A percentile compares a stretch with the other conserved stretches of the same genome.
Evolutionary conservation across 108 stramenopile species (phyloP).

Genomic region (Aureococcus anophagefferens): DNA sequence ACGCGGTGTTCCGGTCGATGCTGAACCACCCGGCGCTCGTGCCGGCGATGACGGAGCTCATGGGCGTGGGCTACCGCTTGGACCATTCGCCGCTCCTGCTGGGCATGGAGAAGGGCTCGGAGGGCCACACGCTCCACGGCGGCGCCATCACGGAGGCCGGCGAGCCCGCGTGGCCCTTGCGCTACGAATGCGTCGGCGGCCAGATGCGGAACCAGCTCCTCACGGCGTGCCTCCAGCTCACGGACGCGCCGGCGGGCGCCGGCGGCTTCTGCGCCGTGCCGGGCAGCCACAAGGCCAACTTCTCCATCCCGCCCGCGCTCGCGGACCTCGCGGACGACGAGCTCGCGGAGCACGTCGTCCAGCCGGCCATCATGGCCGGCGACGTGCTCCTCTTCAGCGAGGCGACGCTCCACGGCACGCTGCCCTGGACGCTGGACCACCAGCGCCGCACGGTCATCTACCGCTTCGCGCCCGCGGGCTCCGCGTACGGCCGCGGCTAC

Average conservation of each 20-base stretch:
- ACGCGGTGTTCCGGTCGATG: constrained; percentile 2
- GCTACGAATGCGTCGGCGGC: constrained; percentile 7
- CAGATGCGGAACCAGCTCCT: constrained; percentile 8
- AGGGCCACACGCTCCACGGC: constrained; percentile 9
- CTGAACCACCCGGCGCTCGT: constrained; percentile 7
- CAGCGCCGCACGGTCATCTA: constrained; percentile 13
- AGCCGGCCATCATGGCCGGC: constrained; percentile 7
- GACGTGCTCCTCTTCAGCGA: constrained; percentile 10
- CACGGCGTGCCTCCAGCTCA: constrained; percentile 8
- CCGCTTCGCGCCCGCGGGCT: constrained; percentile 4
- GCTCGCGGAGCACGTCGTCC: neutral
- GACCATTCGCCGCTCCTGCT: constrained; percentile 16
- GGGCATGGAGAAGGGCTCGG: neutral
- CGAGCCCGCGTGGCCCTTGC: neutral
- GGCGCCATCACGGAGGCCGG: constrained; percentile 2
- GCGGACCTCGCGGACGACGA: constrained; percentile 7
- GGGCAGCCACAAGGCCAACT: constrained; percentile 13
- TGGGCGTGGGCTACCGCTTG: constrained; percentile 10
- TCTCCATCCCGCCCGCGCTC: neutral
- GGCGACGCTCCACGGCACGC: constrained; percentile 9
- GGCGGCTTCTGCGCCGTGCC: constrained; percentile 16
- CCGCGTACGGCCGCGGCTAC: constrained; percentile 11
- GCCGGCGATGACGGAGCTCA: constrained; percentile 1
- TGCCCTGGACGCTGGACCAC: constrained; percentile 11
- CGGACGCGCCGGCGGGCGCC: neutral